Evolutionary conservation across 306 rosid species (phyloP), one percentile per base, ranked within the genome.

Genomic region (Sindora glabra): DNA sequence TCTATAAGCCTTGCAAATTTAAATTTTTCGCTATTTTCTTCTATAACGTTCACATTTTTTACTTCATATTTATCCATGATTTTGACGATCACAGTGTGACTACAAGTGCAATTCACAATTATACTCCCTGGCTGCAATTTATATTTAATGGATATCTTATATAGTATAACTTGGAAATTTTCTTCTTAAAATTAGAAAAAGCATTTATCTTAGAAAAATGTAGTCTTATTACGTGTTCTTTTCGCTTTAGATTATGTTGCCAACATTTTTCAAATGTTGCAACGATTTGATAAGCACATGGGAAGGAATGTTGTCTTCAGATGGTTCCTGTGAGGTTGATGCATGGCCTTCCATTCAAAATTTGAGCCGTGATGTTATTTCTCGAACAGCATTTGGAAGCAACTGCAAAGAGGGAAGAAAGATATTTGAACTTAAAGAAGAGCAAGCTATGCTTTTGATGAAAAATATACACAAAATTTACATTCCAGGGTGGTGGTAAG

Each of bases 211-310:
- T n/a, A n/a, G n/a, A n/a, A n/a, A n/a, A n/a, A n/a, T n/a, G n/a
- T 29, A 1, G 0, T 9, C 5, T 9, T 9, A 29, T 29, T 29
- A 29, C 8, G 34, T 9, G 8, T n/a, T 39, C 45, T 13, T 39
- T 39, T 3, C 14, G 1, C 18, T 27, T 5, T 5, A 74, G 79
- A 26, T 5, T 41, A 73, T 73, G 64, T 19, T 69, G 5, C 73
- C 73, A 8, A 49, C 66, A 18, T 39, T 77, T 4, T 34, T 22
- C 8, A 15, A 50, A 4, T 51, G 83, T 19, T 64, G 70, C 48
- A 21, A 10, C 1, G 73, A 69, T 22, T 52, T 69, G 73, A 24
- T 73, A 2, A 16, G 18, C 21, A 56, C 54, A 39, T 78, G 83
- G 83, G 73, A 58, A 29, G 45, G 45, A 5, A 39, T 39, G 45